A percentile compares a stretch with the other conserved stretches of the same genome.
Evolutionary conservation across 805 yeast species (phyloP).

Genomic region (Middelhovenomyces tepae): DNA sequence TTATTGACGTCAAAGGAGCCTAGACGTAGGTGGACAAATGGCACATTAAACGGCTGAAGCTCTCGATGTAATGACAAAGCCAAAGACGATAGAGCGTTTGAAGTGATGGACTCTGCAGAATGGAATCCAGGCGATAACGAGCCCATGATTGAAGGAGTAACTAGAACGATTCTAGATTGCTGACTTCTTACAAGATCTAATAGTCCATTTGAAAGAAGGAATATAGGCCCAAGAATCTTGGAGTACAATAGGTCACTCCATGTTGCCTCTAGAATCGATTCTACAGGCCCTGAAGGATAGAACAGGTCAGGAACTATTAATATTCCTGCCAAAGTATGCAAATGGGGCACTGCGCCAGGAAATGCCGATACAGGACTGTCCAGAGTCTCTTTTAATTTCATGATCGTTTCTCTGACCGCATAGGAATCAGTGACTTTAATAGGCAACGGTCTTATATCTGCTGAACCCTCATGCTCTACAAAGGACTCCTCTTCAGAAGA

Average conservation of each 20-base stretch:
- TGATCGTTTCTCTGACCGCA: slow-evolving; percentile 39
- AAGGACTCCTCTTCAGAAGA: slow-evolving; percentile 46
- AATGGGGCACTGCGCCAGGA: slow-evolving; percentile 47
- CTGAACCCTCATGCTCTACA: slow-evolving; percentile 43
- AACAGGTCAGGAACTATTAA: slow-evolving; percentile 61
- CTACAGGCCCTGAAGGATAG: slow-evolving; percentile 62
- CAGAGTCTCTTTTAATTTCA: slow-evolving; percentile 40
- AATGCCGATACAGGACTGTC: slow-evolving; percentile 50
- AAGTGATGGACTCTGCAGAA: slow-evolving; percentile 51
- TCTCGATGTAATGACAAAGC: slow-evolving; percentile 35
- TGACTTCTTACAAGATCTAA: slow-evolving; percentile 45
- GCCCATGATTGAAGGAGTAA: slow-evolving; percentile 50
- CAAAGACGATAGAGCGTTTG: slow-evolving; percentile 34
- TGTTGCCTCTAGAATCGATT: slow-evolving; percentile 40
- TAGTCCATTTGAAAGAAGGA: slow-evolving; percentile 47
- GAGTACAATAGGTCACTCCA: slow-evolving; percentile 43
- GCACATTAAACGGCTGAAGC: slow-evolving; percentile 34
- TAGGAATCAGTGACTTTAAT: slow-evolving; percentile 37
- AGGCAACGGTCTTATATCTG: slow-evolving; percentile 60
- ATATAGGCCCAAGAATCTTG: slow-evolving; percentile 40
- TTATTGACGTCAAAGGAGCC: slow-evolving; percentile 38
- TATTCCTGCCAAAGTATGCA: slow-evolving; percentile 52
- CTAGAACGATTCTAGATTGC: slow-evolving; percentile 39
- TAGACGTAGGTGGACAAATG: slow-evolving; percentile 36
- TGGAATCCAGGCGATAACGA: slow-evolving; percentile 52